These are phyloP conservation scores for Mucor saturninus DNA, from an alignment of 371 early-diverging fungal species.

Conservation along the genomic window DNA sequence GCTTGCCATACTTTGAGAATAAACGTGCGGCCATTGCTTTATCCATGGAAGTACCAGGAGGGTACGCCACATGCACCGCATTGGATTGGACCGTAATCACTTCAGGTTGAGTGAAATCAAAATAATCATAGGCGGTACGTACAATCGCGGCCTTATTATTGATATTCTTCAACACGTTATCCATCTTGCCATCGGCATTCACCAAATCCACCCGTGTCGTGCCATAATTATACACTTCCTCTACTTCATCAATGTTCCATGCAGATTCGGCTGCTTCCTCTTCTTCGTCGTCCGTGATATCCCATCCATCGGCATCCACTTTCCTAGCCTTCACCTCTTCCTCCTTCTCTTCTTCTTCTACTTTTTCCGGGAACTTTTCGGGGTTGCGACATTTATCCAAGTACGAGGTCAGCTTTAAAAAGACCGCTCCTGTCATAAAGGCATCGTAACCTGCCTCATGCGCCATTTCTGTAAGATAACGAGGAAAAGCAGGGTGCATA, in stretches of 20 bases:
- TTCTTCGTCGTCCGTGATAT: conserved; percentile 43
- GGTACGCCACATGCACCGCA: conserved; percentile 20
- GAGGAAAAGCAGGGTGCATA: conserved; percentile 43
- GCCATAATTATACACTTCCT: conserved; percentile 48
- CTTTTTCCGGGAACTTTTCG: conserved; percentile 12
- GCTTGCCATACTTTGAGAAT: conserved; percentile 32
- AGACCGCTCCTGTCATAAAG: conserved; percentile 75
- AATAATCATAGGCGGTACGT: conserved; percentile 40
- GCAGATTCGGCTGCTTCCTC: conserved; percentile 23
- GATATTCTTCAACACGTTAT: conserved; percentile 22
- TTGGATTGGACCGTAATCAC: conserved; percentile 15
- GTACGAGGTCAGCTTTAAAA: conserved; percentile 38
- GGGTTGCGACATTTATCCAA: conserved; percentile 26
- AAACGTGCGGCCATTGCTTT: conserved; percentile 8
- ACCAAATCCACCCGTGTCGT: conserved; percentile 33
- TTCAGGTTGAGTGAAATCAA: conserved; percentile 42
- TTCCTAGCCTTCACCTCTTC: conserved; percentile 6
- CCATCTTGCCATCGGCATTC: conserved; percentile 17
- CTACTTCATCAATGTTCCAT: conserved; percentile 27
- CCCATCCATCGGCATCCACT: conserved; percentile 38
- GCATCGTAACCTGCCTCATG: conserved; percentile 96
- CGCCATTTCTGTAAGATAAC: conserved; percentile 50
- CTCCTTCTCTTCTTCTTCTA: conserved; percentile 17
- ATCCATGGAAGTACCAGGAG: background rate
- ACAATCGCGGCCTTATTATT: conserved; percentile 43